phyloP scores from a whole-genome alignment of 2,329 filamentous ascomycete species.

The Daldinia eschscholtzii region DNA sequence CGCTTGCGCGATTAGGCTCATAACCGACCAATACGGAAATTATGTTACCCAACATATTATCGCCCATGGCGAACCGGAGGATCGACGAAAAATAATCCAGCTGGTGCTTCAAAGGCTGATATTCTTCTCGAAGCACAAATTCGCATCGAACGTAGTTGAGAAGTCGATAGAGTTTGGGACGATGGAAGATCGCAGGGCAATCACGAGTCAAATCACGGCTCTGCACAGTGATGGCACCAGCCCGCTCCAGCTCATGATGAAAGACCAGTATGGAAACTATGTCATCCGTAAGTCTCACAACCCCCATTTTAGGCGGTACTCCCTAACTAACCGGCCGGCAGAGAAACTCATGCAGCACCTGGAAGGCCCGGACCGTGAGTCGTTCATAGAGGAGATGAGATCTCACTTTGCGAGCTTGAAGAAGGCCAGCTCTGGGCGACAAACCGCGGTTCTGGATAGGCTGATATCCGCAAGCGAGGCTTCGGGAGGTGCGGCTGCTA shows the following conservation, averaged over 20 bases:
- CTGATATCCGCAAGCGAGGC: conserved; percentile 55
- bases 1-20: conserved; percentile 75
- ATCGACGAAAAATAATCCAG: conserved; percentile 78
- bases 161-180: conserved; percentile 84
- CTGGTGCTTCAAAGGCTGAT: conserved; percentile 80
- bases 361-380: conserved; percentile 68
- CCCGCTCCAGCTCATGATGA: conserved; percentile 82
- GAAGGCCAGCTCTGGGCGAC: conserved; percentile 74
- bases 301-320: not conserved
- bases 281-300: conserved; percentile 83
- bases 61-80: conserved; percentile 77
- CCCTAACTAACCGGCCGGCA: conserved; percentile 57
- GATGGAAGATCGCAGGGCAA: conserved; percentile 74
- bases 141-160: conserved; percentile 96
- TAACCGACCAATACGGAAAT: conserved; percentile 92
- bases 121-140: conserved; percentile 90
- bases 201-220: conserved; percentile 73
- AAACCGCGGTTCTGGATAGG: conserved; percentile 74
- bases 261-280: conserved; percentile 94
- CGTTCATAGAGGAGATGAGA: conserved; percentile 68
- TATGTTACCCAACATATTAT: conserved; percentile 97
- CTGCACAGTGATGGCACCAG: conserved; percentile 74
- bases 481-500: conserved; percentile 39
- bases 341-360: conserved; percentile 82
- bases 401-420: conserved; percentile 72